Evolutionary conservation across 1,139 yeast species (phyloP).

Genomic region (Lodderomyces pseudojiufengensis): DNA sequence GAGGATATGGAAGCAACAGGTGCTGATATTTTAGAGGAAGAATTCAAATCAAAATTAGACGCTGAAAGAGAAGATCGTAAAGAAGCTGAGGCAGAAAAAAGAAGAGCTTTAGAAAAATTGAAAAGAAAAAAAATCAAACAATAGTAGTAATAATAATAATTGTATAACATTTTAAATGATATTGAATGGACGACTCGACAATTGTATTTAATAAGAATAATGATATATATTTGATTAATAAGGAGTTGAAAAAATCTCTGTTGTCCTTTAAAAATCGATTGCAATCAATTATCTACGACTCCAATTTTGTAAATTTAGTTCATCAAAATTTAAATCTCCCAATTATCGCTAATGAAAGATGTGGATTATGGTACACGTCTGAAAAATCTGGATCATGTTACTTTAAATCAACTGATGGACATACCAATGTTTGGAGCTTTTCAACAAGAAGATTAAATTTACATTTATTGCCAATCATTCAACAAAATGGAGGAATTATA

Average conservation of each 20-base stretch:
- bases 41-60: conserved; percentile 53
- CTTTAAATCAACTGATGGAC: conserved; percentile 92
- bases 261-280: conserved; percentile 59
- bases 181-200: conserved; percentile 7
- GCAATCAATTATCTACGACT: conserved; percentile 66
- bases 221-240: conserved; percentile 25
- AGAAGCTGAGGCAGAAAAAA: conserved; percentile 58
- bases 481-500: conserved; percentile 42
- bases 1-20: conserved; percentile 94
- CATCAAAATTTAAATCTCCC: conserved; percentile 26
- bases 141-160: no score
- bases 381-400: conserved; percentile 42
- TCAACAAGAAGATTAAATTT: conserved; percentile 69
- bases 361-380: conserved; percentile 82
- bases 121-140: conserved; percentile 15
- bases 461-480: conserved; percentile 55
- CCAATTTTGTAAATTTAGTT: conserved; percentile 26
- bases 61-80: conserved; percentile 65
- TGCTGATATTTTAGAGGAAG: conserved; percentile 80
- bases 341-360: conserved; percentile 71
- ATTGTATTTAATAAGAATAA: conserved; percentile 11
- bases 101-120: conserved; percentile 33
- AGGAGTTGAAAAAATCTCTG: conserved; percentile 49
- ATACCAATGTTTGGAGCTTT: conserved; percentile 74
- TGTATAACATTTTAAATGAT: no score